Conservation (phyloP, 208 protist genomes). For the Trypanosoma conorhini region DNA sequence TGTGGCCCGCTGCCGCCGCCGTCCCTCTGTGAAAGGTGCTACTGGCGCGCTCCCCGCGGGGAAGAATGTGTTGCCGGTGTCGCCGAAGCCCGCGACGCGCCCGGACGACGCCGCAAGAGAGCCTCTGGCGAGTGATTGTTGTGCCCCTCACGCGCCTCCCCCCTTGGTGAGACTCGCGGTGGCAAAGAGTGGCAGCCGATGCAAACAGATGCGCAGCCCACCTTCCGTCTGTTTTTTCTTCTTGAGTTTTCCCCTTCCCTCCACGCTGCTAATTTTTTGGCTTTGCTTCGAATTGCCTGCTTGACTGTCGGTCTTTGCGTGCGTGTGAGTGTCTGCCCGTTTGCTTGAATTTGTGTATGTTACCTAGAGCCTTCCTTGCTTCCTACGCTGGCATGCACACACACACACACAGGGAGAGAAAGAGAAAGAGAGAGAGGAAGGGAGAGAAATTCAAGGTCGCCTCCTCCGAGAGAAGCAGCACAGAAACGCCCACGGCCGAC, state of each 20-base stretch:
- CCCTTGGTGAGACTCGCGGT: constrained; percentile 8
- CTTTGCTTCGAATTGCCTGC: too few relatives aligned
- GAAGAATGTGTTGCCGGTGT: background rate
- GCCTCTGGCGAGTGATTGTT: background rate
- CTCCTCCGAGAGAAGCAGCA: background rate
- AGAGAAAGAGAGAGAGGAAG: background rate
- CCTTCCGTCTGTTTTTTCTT: constrained; percentile 17
- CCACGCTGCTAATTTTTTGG: background rate
- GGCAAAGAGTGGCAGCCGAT: too few relatives aligned
- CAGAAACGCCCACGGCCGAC: too few relatives aligned
- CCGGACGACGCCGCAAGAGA: background rate
- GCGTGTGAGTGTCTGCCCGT: too few relatives aligned
- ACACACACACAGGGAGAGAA: background rate
- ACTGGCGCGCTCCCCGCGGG: too few relatives aligned
- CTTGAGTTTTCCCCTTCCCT: constrained; percentile 6
- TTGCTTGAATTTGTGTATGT: too few relatives aligned
- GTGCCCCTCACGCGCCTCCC: background rate
- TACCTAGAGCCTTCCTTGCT: too few relatives aligned
- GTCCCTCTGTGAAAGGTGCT: background rate
- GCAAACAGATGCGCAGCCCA: too few relatives aligned
- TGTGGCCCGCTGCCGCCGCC: background rate
- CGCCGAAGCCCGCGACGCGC: background rate
- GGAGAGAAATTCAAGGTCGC: background rate
- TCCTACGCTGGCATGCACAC: background rate
- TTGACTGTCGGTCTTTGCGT: too few relatives aligned